phyloP scores from a whole-genome alignment of 108 stramenopile genomes.

The Cyclotella sp. region DNA sequence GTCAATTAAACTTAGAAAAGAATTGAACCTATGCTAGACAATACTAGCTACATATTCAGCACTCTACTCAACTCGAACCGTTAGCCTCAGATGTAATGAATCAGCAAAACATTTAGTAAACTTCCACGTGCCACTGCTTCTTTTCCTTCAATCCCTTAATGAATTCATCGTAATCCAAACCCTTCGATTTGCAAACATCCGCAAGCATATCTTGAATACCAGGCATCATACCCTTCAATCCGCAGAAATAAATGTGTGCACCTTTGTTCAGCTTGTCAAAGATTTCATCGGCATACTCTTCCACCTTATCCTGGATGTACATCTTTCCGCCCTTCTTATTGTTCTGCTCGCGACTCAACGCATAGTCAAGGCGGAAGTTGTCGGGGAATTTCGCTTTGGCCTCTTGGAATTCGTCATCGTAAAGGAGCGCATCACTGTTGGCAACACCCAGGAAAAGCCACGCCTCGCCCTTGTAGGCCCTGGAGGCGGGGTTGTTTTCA shows the following conservation, averaged over 20 bases:
- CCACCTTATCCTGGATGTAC: conserved; percentile 99
- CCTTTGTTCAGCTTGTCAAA: conserved; percentile 89
- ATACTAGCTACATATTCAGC: neutral
- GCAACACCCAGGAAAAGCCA: conserved; percentile 98
- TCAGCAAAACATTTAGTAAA: conserved; percentile 63
- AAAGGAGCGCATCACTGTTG: conserved; percentile 92
- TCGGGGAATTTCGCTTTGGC: conserved; percentile 85
- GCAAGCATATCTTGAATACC: conserved; percentile 95
- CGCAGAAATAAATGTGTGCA: conserved; percentile 98
- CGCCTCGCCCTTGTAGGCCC: conserved; percentile 93
- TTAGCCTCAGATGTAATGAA: conserved; percentile 1
- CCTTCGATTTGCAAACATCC: conserved; percentile 84
- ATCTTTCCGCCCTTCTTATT: conserved; percentile 97
- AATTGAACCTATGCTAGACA: neutral
- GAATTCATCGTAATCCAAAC: conserved; percentile 86
- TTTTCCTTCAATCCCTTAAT: conserved; percentile 88
- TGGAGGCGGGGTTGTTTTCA: conserved; percentile 91
- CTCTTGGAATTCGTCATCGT: conserved; percentile 95
- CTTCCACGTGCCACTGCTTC: conserved; percentile 93
- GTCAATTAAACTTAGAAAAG: too few relatives aligned
- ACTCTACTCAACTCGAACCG: conserved; percentile 6
- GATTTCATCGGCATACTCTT: conserved; percentile 96
- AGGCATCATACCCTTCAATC: conserved; percentile 98
- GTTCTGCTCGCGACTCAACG: conserved; percentile 94
- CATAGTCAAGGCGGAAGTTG: conserved; percentile 96